Conservation (phyloP, 768 basidiomycete genomes). For the Steccherinum ochraceum region DNA sequence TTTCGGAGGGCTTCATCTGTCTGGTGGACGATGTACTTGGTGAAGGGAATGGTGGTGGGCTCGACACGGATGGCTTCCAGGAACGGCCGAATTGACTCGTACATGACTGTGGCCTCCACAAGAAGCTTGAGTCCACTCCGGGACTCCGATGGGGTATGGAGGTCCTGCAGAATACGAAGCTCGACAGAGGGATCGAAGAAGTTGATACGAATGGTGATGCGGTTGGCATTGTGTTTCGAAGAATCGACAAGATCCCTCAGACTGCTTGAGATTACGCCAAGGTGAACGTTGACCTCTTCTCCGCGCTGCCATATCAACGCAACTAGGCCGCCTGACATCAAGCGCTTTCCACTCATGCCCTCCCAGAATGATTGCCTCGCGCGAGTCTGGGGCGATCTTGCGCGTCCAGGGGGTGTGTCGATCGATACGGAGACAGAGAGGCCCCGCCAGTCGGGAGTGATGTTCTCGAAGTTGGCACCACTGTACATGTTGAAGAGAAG, state of each 20-base stretch:
- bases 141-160: constrained; percentile 18
- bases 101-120: constrained; percentile 61
- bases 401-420: constrained; percentile 46
- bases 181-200: constrained; percentile 63
- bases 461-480: constrained; percentile 38
- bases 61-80: constrained; percentile 53
- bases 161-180: constrained; percentile 30
- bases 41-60: constrained; percentile 53
- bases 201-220: constrained; percentile 41
- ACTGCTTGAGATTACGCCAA: constrained; percentile 46
- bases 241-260: constrained; percentile 39
- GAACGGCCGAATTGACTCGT: constrained; percentile 63
- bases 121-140: constrained; percentile 26
- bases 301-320: constrained; percentile 36
- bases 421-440: constrained; percentile 41
- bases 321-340: constrained; percentile 58
- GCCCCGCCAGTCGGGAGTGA: constrained; percentile 46
- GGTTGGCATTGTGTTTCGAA: constrained; percentile 25
- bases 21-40: constrained; percentile 40
- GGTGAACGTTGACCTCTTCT: constrained; percentile 29
- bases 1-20: constrained; percentile 19
- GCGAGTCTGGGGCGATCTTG: constrained; percentile 32
- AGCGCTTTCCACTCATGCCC: constrained; percentile 39
- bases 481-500: constrained; percentile 63
- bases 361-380: constrained; percentile 47